Base-by-base conservation (phyloP, 305 asterid genomes). In the Fraxinus velutina region DNA sequence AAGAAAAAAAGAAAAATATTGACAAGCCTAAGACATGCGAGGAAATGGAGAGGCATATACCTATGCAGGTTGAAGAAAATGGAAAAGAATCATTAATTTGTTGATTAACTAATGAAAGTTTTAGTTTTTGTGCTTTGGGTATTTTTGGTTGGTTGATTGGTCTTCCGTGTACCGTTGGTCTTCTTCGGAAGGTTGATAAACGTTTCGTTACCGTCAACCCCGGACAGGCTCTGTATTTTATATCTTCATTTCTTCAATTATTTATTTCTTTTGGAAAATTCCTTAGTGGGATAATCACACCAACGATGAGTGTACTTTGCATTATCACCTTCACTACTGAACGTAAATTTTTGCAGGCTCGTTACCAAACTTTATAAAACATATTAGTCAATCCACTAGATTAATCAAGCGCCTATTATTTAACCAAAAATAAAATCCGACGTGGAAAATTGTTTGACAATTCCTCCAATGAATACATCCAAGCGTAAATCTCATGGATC, bases 111-210 rank as follows among this genome's bases (percentile, higher is more conserved):
- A 76, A 50, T 81, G 22, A 78, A 68, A 39, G 68, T 19, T 21
- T 24, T 34, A 50, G 29, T 10, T 34, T 29, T 55, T 33, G 2
- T 36, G 5, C 37, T 6, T 57, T 77, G 50, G 57, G 19, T 27
- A 39, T 15, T 68, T 70, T 78, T 70, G 78, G 81, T 73, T 87
- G 88, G 76, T 79, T 83, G 86, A 37, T 37, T 37, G 47, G 88
- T 76, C 81, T 89, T 87, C 88, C 93, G 80, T 87, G 85, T 79
- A 82, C 87, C 86, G 87, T 88, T 91, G 90, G 90, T 84, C 78
- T 88, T 86, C 92, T 84, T 76, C 75, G 87, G 85, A 60, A 86
- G 88, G 88, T 87, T 80, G 66, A 86, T 74, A 81, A 83, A 85
- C 86, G 83, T 84, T 84, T 81, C 76, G 84, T 80, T 83, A 84